A percentile compares a stretch with the other conserved stretches of the same genome.
Evolutionary conservation across 2,329 filamentous ascomycete genomes (phyloP).

Genomic region (Cladorrhinum sp.): DNA sequence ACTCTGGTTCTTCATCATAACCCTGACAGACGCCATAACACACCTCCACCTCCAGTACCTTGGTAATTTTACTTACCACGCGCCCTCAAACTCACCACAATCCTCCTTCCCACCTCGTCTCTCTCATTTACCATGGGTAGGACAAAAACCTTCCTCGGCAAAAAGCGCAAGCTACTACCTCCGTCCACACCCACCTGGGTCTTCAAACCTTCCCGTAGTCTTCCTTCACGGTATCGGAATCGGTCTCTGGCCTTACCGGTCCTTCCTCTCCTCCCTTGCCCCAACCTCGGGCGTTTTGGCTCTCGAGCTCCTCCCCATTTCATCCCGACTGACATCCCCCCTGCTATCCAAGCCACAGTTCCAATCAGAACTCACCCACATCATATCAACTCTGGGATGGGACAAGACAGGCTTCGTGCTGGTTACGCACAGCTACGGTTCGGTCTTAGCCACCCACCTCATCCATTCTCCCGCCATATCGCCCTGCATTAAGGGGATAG

Average conservation of each 20-base stretch:
- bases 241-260: conserved; percentile 61
- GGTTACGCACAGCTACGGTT: conserved; percentile 63
- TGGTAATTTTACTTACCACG: conserved; percentile 54
- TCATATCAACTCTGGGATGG: conserved; percentile 52
- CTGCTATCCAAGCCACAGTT: conserved; percentile 53
- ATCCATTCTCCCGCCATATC: conserved; percentile 48
- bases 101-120: conserved; percentile 36
- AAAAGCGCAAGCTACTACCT: conserved; percentile 62
- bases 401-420: conserved; percentile 56
- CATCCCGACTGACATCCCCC: conserved; percentile 56
- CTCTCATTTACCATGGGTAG: conserved; percentile 1
- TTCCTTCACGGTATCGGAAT: conserved; percentile 72
- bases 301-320: conserved; percentile 64
- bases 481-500: conserved; percentile 47
- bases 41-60: conserved; percentile 43
- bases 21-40: conserved; percentile 52
- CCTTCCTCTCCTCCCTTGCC: conserved; percentile 54
- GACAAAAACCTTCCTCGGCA: conserved; percentile 41
- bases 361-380: conserved; percentile 51
- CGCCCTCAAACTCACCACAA: conserved; percentile 31
- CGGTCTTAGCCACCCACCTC: conserved; percentile 60
- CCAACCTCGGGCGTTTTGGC: conserved; percentile 54
- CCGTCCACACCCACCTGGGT: conserved; percentile 57
- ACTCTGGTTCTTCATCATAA: conserved; percentile 60
- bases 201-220: conserved; percentile 52